Evolutionary conservation across 257 asterid species (phyloP).

Genomic region (Eustoma russellianum): DNA sequence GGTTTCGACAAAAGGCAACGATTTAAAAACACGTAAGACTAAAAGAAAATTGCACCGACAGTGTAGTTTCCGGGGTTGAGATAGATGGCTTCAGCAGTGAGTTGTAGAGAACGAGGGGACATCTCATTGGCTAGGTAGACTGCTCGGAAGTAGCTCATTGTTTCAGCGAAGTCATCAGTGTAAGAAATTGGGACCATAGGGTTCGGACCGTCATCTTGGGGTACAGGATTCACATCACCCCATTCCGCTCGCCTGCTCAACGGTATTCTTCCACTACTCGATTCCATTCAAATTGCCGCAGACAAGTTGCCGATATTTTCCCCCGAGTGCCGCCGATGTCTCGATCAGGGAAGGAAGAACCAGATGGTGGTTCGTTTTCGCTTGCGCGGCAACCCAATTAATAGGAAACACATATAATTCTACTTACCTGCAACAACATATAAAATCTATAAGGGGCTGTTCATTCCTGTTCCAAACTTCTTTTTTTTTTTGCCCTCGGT

Average conservation of each 20-base stretch:
- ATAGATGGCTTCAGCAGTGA: conserved; percentile 60
- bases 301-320: no score
- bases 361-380: no score
- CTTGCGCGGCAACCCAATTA: no score
- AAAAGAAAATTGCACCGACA: conserved; percentile 21
- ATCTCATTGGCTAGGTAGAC: conserved; percentile 77
- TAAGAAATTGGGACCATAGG: conserved; percentile 87
- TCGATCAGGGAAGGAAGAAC: no score
- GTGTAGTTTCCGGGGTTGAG: conserved; percentile 89
- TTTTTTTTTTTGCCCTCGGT: no score
- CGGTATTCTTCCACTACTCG: conserved; percentile 25
- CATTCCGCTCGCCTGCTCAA: conserved; percentile 61
- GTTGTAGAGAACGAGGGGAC: conserved; percentile 65
- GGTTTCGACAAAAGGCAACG: no score
- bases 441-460: no score
- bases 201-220: conserved; percentile 83
- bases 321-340: no score
- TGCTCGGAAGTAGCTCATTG: conserved; percentile 90
- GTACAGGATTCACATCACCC: conserved; percentile 70
- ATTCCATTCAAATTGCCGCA: no score
- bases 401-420: no score
- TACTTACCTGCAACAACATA: no score
- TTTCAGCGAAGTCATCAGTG: conserved; percentile 61
- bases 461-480: no score
- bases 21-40: neutral